These are phyloP conservation scores for Solanum etuberosum DNA, from an alignment of 257 asterid genomes.

Conservation along the genomic window DNA sequence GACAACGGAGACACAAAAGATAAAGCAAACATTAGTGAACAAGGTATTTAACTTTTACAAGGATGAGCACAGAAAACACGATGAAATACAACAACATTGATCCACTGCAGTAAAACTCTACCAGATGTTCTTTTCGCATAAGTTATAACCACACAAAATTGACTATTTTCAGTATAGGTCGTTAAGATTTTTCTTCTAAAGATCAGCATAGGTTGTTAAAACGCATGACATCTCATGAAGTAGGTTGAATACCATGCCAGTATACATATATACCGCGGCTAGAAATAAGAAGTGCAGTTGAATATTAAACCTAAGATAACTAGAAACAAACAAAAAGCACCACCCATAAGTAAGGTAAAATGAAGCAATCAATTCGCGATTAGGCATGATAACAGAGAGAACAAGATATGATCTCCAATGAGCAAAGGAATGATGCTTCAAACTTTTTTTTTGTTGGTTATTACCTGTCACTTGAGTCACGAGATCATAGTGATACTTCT, in stretches of 20 bases:
- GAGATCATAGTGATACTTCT: constrained; percentile 3
- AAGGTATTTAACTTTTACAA: background rate
- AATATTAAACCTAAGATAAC: background rate
- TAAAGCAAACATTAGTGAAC: background rate
- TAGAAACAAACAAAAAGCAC: background rate
- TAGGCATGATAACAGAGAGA: background rate
- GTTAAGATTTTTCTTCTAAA: background rate
- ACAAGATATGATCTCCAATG: background rate
- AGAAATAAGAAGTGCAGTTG: background rate
- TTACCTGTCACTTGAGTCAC: constrained; percentile 5
- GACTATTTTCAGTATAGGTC: background rate
- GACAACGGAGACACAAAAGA: background rate
- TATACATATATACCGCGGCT: background rate
- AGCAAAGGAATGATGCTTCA: background rate
- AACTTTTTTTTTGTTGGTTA: constrained; percentile 14
- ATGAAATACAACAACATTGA: background rate
- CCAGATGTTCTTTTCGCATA: background rate
- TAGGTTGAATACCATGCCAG: background rate
- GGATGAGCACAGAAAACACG: background rate
- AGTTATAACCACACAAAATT: background rate
- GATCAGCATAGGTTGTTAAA: background rate
- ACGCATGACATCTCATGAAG: background rate
- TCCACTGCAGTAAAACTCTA: background rate
- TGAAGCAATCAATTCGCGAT: background rate
- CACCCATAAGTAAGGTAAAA: too few relatives aligned